Conservation (phyloP, 768 basidiomycete genomes). For the Cyathus striatus region DNA sequence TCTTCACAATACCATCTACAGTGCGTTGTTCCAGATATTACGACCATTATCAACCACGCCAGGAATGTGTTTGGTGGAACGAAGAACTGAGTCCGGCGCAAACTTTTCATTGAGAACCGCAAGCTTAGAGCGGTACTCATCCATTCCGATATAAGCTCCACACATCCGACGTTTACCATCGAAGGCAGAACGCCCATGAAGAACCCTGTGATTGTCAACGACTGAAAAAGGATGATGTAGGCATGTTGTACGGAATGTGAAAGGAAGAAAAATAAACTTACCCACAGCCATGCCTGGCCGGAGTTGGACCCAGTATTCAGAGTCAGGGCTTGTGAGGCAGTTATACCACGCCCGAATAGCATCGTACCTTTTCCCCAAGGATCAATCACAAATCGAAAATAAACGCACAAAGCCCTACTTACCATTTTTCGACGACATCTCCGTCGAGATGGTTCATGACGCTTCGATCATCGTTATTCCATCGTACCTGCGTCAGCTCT, state of each 20-base stretch:
- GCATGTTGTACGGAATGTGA: neutral
- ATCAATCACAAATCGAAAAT: neutral
- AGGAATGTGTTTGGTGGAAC: slow-evolving; percentile 17
- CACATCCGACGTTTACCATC: slow-evolving; percentile 88
- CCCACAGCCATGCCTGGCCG: slow-evolving; percentile 81
- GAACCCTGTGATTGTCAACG: slow-evolving; percentile 88
- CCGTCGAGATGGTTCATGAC: slow-evolving; percentile 61
- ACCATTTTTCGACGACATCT: slow-evolving; percentile 73
- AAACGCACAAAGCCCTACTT: slow-evolving; percentile 5
- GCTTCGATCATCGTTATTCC: slow-evolving; percentile 94
- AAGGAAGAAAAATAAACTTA: slow-evolving; percentile 16
- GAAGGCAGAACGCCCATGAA: slow-evolving; percentile 93
- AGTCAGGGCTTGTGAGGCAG: slow-evolving; percentile 71
- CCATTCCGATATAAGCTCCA: slow-evolving; percentile 89
- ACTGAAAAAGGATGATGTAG: slow-evolving; percentile 36
- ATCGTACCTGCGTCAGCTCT: slow-evolving; percentile 73
- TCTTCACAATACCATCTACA: too few relatives aligned
- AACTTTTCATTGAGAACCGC: slow-evolving; percentile 62
- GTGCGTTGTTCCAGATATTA: slow-evolving; percentile 52
- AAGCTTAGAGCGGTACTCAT: slow-evolving; percentile 84
- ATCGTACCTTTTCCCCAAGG: slow-evolving; percentile 50
- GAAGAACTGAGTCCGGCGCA: slow-evolving; percentile 23
- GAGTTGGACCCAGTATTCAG: slow-evolving; percentile 92
- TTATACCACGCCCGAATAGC: slow-evolving; percentile 78
- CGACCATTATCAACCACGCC: slow-evolving; percentile 28